Percentiles rank a stretch among this genome's conserved stretches.
phyloP scores from a whole-genome alignment of 2,329 filamentous ascomycete species.

The Fusarium avenaceum region DNA sequence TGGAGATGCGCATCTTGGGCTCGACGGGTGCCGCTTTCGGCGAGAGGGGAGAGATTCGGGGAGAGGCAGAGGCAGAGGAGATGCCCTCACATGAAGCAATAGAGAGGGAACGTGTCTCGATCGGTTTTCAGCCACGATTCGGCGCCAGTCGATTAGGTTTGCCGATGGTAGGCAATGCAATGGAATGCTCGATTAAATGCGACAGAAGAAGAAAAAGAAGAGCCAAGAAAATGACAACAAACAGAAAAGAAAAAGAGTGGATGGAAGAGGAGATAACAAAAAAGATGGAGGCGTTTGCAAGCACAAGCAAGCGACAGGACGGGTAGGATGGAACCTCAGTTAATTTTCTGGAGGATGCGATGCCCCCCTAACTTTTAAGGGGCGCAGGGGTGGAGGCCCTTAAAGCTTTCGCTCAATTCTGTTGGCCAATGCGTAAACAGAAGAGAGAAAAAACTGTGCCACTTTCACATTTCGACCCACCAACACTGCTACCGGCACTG shows the following conservation, averaged over 20 bases:
- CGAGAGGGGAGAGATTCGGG: background rate
- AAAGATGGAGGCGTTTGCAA: background rate
- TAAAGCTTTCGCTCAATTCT: background rate
- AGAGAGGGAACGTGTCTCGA: constrained; percentile 12
- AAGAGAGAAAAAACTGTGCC: background rate
- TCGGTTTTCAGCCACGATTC: constrained; percentile 6
- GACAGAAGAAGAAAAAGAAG: background rate
- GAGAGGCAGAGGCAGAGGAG: constrained; percentile 4
- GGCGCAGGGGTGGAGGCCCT: background rate
- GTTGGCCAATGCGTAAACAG: constrained; percentile 10
- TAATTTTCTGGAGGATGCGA: background rate
- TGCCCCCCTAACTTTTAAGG: constrained; percentile 7
- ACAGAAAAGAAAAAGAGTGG: background rate
- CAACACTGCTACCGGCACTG: background rate
- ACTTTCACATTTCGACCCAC: constrained; percentile 1
- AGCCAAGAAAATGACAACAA: background rate
- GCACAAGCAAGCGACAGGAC: too few relatives aligned
- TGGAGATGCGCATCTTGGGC: constrained; percentile 31
- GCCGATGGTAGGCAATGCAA: background rate
- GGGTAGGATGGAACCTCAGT: background rate
- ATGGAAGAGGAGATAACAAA: background rate
- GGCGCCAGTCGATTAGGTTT: background rate
- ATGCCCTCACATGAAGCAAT: constrained; percentile 21
- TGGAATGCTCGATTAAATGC: background rate
- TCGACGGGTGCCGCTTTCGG: background rate